Conservation (phyloP, 2,329 filamentous ascomycete genomes). For the Colletotrichum sp. region DNA sequence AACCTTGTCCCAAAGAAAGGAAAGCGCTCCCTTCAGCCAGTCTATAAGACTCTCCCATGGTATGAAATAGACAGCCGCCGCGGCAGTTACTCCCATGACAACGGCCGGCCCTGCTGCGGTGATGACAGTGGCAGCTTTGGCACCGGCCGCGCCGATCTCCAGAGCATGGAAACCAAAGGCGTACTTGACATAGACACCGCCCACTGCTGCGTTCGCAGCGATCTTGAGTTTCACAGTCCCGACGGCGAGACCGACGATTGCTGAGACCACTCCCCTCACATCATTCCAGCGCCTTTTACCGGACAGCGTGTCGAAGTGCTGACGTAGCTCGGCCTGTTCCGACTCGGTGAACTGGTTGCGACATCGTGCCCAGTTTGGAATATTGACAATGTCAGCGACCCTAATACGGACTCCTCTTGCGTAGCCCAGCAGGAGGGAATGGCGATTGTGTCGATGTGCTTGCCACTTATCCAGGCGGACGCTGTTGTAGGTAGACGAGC, state of each 20-base stretch:
- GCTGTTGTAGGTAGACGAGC: background rate
- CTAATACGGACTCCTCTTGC: background rate
- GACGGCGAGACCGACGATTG: background rate
- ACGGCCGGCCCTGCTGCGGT: background rate
- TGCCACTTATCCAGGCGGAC: slow-evolving; percentile 1
- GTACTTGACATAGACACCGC: slow-evolving; percentile 4
- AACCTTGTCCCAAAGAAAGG: background rate
- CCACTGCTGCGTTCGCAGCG: background rate
- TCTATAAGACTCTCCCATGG: background rate
- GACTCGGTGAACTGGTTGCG: background rate
- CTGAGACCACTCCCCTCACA: background rate
- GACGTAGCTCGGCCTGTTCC: background rate
- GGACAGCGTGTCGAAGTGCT: background rate
- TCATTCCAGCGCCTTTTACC: background rate
- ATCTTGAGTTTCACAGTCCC: background rate
- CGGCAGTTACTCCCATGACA: background rate
- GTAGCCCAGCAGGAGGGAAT: background rate
- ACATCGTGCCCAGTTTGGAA: background rate
- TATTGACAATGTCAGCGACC: background rate
- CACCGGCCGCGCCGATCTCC: background rate
- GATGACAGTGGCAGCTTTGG: background rate
- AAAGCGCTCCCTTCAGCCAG: background rate
- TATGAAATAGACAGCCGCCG: background rate
- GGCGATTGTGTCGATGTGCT: background rate
- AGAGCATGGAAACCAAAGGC: background rate